phyloP scores from a whole-genome alignment of 2,329 filamentous ascomycete genomes.

The Stachybotrys chlorohalonatus region DNA sequence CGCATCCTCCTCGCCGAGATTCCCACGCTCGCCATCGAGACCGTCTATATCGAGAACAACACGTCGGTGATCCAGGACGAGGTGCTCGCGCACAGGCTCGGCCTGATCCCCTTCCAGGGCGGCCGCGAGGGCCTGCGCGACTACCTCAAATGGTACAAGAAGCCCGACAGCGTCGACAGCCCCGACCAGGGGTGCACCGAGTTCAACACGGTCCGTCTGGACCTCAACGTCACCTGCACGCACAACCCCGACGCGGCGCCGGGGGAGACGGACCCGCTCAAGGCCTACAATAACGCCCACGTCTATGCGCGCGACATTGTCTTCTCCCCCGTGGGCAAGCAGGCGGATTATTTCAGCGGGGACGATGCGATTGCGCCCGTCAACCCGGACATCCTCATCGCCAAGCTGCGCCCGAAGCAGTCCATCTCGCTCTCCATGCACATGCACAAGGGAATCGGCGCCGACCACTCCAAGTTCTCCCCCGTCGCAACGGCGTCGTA shows the following conservation, averaged over 20 bases:
- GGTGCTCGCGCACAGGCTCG: conserved; percentile 82
- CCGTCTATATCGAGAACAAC: conserved; percentile 90
- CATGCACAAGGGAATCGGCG: conserved; percentile 88
- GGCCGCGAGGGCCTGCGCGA: conserved; percentile 64
- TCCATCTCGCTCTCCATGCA: conserved; percentile 80
- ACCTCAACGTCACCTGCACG: conserved; percentile 70
- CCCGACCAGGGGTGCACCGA: conserved; percentile 56
- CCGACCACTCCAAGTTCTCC: conserved; percentile 94
- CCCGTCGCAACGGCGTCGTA: conserved; percentile 94
- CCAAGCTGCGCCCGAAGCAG: conserved; percentile 88
- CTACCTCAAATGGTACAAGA: conserved; percentile 75
- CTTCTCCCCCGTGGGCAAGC: conserved; percentile 68
- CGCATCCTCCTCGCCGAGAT: conserved; percentile 94
- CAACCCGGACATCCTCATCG: conserved; percentile 88
- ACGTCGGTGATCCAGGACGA: conserved; percentile 98
- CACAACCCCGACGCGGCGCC: conserved; percentile 64
- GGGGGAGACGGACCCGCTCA: conserved; percentile 69
- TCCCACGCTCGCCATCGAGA: conserved; percentile 88
- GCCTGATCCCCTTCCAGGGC: conserved; percentile 82
- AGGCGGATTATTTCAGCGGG: conserved; percentile 59
- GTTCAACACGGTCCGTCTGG: conserved; percentile 78
- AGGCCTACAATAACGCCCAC: conserved; percentile 78
- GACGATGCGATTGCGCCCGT: conserved; percentile 62
- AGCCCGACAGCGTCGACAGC: conserved; percentile 54
- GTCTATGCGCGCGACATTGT: conserved; percentile 71